Base-by-base conservation (phyloP, 2,329 filamentous ascomycete genomes). In the Hymenoscyphus repandus region DNA sequence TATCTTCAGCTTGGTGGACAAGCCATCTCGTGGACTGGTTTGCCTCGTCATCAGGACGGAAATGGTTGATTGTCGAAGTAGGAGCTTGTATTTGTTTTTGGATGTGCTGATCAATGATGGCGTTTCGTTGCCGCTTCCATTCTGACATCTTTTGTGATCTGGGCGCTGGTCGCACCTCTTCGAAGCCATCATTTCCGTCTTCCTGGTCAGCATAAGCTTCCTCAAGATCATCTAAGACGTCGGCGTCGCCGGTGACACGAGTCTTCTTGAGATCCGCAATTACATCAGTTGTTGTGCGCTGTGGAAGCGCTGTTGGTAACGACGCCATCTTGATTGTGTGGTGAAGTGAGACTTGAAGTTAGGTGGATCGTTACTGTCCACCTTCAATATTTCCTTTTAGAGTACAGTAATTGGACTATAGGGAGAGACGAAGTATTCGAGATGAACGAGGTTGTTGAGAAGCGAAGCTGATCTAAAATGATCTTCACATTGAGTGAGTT, bases 101-200 rank as follows among this genome's bases (percentile, higher is more conserved):
- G 39, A 69, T 70, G 58, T 73, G 75, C 1, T 65, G 63, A 45
- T 77, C 69, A 45, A 83, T 80, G 30, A 70, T 70, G 1, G 72
- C 70, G 53, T 76, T 72, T 44, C 83, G 76, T 3, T 66, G 66
- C 11, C 72, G 72, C 47, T 76, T 77, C 56, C 71, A 73, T 41
- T 78, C 70, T 0, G 71, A 71, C n/a, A 72, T 62, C 41, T 67
- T 72, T 18, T 63, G 67, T 9, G 66, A 63, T 37, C 68, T 65
- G 10, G 62, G 54, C 2, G 64, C 56, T 18, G 56, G 31, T 31
- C 69, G 69, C 22, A 27, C 7, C 22, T 27, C 22, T 27, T 27
- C 22, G 22, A 27, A 7, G 7, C 7, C 22, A 27, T 27, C 22
- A 32, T 64, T 40, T 5, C 55, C 42, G 5, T 60, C 56, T 15